These are phyloP conservation scores for Pinus tabuliformis DNA, from an alignment of 75 land plant species.

Conservation along the genomic window DNA sequence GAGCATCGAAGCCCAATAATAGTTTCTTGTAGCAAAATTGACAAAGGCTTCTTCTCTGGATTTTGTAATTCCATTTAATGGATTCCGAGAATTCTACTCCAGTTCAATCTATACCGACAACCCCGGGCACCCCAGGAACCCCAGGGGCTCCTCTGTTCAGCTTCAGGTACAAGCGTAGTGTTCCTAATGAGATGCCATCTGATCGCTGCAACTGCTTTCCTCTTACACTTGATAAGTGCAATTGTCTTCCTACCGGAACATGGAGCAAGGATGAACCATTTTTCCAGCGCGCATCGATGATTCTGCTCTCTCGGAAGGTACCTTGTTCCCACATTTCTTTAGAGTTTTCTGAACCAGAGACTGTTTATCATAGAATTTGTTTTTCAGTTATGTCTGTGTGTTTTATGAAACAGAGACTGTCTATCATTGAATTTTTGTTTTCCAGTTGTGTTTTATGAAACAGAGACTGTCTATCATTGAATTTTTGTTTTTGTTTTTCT, in stretches of 20 bases:
- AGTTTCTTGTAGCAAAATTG: neutral
- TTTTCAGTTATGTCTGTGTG: too few species aligned
- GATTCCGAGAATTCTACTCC: neutral
- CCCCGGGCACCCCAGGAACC: slow-evolving; percentile 70
- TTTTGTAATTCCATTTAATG: neutral
- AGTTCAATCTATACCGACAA: slow-evolving; percentile 31
- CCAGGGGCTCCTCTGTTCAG: slow-evolving; percentile 44
- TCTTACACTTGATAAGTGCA: slow-evolving; percentile 19
- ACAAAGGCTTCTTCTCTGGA: too few species aligned
- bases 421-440: too few species aligned
- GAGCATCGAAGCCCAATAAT: neutral
- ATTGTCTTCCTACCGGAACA: slow-evolving; percentile 10
- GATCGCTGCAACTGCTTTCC: slow-evolving; percentile 32
- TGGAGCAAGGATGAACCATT: slow-evolving; percentile 30
- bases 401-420: too few species aligned
- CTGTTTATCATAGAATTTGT: too few species aligned
- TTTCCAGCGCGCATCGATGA: slow-evolving; percentile 25
- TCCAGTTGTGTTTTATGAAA: too few species aligned
- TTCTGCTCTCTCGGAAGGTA: slow-evolving; percentile 56
- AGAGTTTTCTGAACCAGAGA: neutral
- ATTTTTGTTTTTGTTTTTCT: too few species aligned
- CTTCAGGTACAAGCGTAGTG: slow-evolving; percentile 23
- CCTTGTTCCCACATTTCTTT: neutral
- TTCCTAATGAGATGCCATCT: slow-evolving; percentile 36
- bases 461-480: too few species aligned